These are phyloP conservation scores for Hypoxylon sp. DNA, from an alignment of 2,329 filamentous ascomycete genomes.

Conservation along the genomic window DNA sequence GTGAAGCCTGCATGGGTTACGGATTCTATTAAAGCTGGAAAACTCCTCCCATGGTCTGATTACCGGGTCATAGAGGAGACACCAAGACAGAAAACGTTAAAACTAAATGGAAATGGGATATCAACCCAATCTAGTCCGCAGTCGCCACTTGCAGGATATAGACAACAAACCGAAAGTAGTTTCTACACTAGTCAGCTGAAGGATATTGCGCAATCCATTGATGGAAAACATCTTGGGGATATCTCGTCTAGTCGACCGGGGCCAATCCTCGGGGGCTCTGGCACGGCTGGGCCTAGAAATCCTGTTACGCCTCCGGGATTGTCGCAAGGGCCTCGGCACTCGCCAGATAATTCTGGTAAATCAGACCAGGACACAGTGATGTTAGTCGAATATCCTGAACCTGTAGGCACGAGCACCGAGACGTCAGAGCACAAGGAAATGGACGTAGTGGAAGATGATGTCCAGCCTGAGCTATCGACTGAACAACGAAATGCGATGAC, in stretches of 20 bases:
- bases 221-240: conserved; percentile 39
- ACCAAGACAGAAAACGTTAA: conserved; percentile 82
- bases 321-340: conserved; percentile 5
- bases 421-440: conserved; percentile 3
- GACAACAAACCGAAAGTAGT: conserved; percentile 84
- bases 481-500: conserved; percentile 68
- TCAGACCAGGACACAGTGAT: conserved; percentile 28
- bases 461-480: conserved; percentile 14
- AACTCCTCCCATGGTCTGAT: conserved; percentile 85
- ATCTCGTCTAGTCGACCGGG: conserved; percentile 40
- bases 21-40: conserved; percentile 87
- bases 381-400: conserved; percentile 28
- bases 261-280: not conserved
- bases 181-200: conserved; percentile 85
- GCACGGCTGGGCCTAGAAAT: not conserved
- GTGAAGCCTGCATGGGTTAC: conserved; percentile 96
- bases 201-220: conserved; percentile 47
- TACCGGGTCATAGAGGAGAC: conserved; percentile 91
- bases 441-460: conserved; percentile 22
- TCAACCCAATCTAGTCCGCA: conserved; percentile 75
- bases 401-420: not conserved
- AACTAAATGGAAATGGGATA: conserved; percentile 72
- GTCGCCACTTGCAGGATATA: conserved; percentile 73
- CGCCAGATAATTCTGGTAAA: conserved; percentile 14
- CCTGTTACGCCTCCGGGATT: not conserved